phyloP scores from a whole-genome alignment of 495 filamentous ascomycete genomes.

The Amphirosellinia nigrospora region DNA sequence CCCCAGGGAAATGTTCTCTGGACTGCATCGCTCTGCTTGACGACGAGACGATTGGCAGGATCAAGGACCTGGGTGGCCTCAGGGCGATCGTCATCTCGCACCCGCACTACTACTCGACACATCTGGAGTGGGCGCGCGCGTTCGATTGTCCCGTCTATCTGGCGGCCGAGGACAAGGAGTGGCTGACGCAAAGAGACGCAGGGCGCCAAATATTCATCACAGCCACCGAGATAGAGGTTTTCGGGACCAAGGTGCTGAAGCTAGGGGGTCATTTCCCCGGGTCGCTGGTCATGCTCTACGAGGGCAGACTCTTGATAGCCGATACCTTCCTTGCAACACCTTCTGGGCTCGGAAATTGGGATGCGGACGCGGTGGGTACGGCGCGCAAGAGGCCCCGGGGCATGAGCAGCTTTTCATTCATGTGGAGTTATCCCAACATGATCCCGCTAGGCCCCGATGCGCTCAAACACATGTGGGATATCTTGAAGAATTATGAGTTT shows the following conservation, averaged over 20 bases:
- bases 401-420: conserved; percentile 70
- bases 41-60: conserved; percentile 56
- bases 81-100: conserved; percentile 79
- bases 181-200: conserved; percentile 50
- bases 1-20: conserved; percentile 71
- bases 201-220: conserved; percentile 51
- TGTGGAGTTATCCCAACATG: conserved; percentile 83
- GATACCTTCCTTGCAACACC: conserved; percentile 75
- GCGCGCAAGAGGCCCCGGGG: conserved; percentile 55
- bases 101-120: conserved; percentile 78
- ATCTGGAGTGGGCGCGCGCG: conserved; percentile 66
- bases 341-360: conserved; percentile 52
- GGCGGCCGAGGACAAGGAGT: conserved; percentile 64
- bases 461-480: conserved; percentile 59
- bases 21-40: conserved; percentile 73
- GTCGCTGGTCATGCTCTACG: conserved; percentile 66
- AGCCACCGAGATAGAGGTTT: conserved; percentile 38
- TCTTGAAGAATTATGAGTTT: conserved; percentile 64
- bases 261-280: conserved; percentile 79
- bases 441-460: conserved; percentile 69
- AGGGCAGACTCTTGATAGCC: conserved; percentile 66
- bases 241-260: conserved; percentile 67
- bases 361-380: conserved; percentile 38
- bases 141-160: conserved; percentile 72
- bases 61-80: conserved; percentile 62